Evolutionary conservation across 225 moss, liverwort and hornwort genomes (phyloP).

Genomic region (Neckera pumila): DNA sequence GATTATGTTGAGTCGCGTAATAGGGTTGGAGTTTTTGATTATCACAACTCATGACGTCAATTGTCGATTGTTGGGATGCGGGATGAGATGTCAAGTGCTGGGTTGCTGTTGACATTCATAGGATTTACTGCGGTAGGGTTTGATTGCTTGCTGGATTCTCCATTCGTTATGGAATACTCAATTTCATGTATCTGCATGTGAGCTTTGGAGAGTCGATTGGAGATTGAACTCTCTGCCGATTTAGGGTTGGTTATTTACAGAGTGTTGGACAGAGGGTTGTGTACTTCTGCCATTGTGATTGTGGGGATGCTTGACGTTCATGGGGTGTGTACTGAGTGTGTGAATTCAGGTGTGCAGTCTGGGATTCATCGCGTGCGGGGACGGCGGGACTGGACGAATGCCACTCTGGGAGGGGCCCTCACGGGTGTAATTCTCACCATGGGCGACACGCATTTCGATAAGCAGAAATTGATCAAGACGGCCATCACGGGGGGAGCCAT

Average conservation of each 20-base stretch:
- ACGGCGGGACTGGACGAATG: slow-evolving; percentile 66
- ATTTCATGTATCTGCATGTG: background rate
- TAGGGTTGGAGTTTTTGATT: background rate
- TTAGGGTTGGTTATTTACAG: background rate
- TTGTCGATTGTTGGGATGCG: background rate
- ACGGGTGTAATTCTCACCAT: slow-evolving; percentile 58
- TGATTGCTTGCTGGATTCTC: background rate
- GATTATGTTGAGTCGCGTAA: background rate
- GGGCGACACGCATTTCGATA: slow-evolving; percentile 25
- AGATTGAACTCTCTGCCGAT: background rate
- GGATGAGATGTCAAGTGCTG: background rate
- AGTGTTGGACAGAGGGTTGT: background rate
- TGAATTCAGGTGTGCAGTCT: slow-evolving; percentile 52
- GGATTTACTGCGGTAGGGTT: background rate
- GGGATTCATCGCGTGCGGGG: slow-evolving; percentile 58
- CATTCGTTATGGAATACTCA: background rate
- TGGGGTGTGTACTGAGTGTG: background rate
- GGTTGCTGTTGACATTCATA: background rate
- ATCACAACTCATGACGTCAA: background rate
- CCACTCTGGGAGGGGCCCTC: slow-evolving; percentile 58
- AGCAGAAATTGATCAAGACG: slow-evolving; percentile 39
- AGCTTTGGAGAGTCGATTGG: too few species aligned
- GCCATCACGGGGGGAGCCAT: slow-evolving; percentile 71
- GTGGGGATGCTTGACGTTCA: background rate
- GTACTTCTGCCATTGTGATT: background rate